Evolutionary conservation across 202 grass and related monocot genomes (phyloP).

Genomic region (Eragrostis tef): DNA sequence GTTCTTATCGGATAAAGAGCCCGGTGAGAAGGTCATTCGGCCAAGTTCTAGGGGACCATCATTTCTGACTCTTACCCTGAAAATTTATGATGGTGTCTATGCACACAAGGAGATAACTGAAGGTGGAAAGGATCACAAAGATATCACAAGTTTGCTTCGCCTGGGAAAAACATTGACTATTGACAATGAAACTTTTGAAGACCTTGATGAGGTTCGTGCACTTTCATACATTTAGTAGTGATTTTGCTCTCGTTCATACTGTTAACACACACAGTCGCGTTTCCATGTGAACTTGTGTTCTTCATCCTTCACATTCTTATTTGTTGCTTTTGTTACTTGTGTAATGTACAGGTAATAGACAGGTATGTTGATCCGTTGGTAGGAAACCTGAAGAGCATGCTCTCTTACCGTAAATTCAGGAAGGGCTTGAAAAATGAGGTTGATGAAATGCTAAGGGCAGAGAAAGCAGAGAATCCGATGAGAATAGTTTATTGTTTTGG

Average conservation of each 20-base stretch:
- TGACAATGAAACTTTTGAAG: slow-evolving; percentile 91
- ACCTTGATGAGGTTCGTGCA: slow-evolving; percentile 90
- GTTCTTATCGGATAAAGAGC: slow-evolving; percentile 83
- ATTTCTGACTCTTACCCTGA: slow-evolving; percentile 87
- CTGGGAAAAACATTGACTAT: slow-evolving; percentile 92
- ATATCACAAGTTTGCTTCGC: slow-evolving; percentile 95
- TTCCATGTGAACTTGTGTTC: not conserved
- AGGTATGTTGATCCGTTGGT: slow-evolving; percentile 96
- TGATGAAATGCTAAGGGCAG: slow-evolving; percentile 72
- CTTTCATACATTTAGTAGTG: not conserved
- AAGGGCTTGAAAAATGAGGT: slow-evolving; percentile 82
- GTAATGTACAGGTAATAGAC: slow-evolving; percentile 76
- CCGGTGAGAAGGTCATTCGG: slow-evolving; percentile 85
- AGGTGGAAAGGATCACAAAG: slow-evolving; percentile 89
- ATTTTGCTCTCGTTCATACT: not conserved
- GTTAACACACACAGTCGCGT: too few species aligned
- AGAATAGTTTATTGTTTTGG: slow-evolving; percentile 93
- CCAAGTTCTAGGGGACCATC: slow-evolving; percentile 84
- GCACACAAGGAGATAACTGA: slow-evolving; percentile 96
- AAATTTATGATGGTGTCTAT: slow-evolving; percentile 87
- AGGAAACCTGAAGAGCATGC: slow-evolving; percentile 81
- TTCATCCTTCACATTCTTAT: not conserved
- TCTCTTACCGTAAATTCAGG: slow-evolving; percentile 90
- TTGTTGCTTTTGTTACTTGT: slow-evolving; percentile 22
- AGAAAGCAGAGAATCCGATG: slow-evolving; percentile 86